phyloP scores from a whole-genome alignment of 148 eudicot species.

The Chenopodium suecicum region DNA sequence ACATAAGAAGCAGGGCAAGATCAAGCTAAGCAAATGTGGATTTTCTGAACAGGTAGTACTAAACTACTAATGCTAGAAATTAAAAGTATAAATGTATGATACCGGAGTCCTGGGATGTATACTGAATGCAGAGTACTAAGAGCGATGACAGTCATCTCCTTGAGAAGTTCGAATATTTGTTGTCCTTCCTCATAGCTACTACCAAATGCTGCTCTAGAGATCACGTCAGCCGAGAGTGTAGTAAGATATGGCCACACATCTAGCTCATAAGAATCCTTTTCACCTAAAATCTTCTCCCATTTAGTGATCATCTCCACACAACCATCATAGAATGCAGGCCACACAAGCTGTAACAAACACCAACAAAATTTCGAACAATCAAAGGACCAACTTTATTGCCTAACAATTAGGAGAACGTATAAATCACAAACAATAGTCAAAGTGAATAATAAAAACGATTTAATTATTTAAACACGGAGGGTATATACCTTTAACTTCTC shows the following conservation, averaged over 20 bases:
- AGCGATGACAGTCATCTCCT: background rate
- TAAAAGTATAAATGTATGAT: background rate
- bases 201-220: conserved; percentile 26
- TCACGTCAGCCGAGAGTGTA: conserved; percentile 19
- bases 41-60: background rate
- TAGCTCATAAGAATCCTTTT: conserved; percentile 4
- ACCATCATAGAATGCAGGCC: conserved; percentile 15
- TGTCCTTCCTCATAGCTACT: conserved; percentile 21
- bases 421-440: background rate
- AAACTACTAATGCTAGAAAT: no score
- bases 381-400: background rate
- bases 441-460: background rate
- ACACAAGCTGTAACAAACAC: conserved; percentile 12
- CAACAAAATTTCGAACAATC: background rate
- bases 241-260: conserved; percentile 15
- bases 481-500: conserved; percentile 17
- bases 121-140: background rate
- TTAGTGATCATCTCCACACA: conserved; percentile 12
- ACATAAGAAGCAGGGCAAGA: background rate
- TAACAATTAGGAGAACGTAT: background rate
- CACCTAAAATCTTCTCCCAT: conserved; percentile 3
- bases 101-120: conserved; percentile 18
- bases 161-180: conserved; percentile 14
- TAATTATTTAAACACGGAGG: background rate
- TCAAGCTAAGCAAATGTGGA: no score